A percentile compares a stretch with the other conserved stretches of the same genome.
Conservation (phyloP, 2,329 filamentous ascomycete genomes). For the Penicillium rolfsii region DNA sequence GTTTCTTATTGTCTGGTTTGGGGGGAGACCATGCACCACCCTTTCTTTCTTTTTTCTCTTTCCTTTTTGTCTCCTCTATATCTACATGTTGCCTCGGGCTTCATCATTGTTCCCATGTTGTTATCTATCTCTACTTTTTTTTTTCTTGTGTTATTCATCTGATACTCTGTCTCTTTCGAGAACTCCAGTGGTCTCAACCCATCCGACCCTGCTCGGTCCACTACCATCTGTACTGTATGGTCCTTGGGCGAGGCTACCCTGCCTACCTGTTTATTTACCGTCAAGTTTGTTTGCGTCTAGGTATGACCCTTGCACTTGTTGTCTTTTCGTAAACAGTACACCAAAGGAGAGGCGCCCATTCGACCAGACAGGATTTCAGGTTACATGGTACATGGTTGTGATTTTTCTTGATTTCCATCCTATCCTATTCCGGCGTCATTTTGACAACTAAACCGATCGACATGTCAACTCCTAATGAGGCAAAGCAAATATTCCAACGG, state of each 20-base stretch:
- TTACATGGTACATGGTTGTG: conserved; percentile 24
- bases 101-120: conserved; percentile 11
- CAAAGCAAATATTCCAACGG: conserved; percentile 28
- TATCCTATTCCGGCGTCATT: background rate
- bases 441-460: conserved; percentile 20
- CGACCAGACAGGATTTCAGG: conserved; percentile 1
- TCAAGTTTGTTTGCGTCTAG: conserved; percentile 28
- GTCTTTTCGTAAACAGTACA: conserved; percentile 4
- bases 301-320: conserved; percentile 4
- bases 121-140: conserved; percentile 3
- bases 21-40: background rate
- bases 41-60: background rate
- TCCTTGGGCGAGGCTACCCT: conserved; percentile 3
- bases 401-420: background rate
- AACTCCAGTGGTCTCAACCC: background rate
- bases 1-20: conserved; percentile 3
- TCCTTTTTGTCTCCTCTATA: conserved; percentile 7
- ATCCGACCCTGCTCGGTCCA: background rate
- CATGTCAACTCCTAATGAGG: conserved; percentile 29
- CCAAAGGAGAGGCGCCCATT: background rate
- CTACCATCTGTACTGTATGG: conserved; percentile 26
- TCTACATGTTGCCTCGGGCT: conserved; percentile 4
- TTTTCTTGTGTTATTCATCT: conserved; percentile 4
- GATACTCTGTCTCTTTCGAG: conserved; percentile 3
- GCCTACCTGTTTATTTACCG: conserved; percentile 27